Evolutionary conservation across 768 basidiomycete species (phyloP).

Genomic region (Amanita jacksonii): DNA sequence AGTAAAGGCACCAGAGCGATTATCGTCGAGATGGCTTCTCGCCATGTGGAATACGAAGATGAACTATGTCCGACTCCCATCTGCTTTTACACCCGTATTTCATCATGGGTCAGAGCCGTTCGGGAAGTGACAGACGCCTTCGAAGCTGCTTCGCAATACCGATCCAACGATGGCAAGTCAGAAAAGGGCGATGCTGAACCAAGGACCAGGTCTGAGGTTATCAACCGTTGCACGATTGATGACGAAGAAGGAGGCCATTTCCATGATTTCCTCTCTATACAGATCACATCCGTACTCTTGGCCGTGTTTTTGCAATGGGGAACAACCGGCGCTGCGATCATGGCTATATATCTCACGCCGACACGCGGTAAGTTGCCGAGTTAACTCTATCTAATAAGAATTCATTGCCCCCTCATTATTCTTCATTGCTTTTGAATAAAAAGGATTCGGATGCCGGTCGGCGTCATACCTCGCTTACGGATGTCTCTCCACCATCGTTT

Average conservation of each 20-base stretch:
- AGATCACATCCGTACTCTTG: constrained; percentile 6
- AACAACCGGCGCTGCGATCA: constrained; percentile 19
- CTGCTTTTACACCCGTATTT: constrained; percentile 12
- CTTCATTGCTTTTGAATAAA: too few species aligned
- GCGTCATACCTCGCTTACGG: constrained; percentile 23
- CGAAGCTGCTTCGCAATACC: not conserved
- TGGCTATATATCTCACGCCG: constrained; percentile 19
- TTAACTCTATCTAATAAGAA: not conserved
- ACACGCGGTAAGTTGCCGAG: constrained; percentile 17
- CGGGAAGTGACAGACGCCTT: constrained; percentile 1
- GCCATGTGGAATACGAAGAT: constrained; percentile 3
- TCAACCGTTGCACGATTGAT: not conserved
- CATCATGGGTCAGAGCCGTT: constrained; percentile 8
- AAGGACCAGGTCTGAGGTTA: too few species aligned
- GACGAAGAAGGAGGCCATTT: too few species aligned
- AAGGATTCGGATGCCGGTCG: constrained; percentile 26
- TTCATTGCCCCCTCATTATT: not conserved
- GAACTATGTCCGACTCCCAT: constrained; percentile 11
- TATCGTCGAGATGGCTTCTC: not conserved
- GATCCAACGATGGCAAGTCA: not conserved
- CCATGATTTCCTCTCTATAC: not conserved
- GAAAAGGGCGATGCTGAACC: too few species aligned
- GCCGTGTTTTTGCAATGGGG: constrained; percentile 22
- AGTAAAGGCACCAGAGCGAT: not conserved
- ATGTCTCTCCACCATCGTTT: constrained; percentile 21